These are phyloP conservation scores for Cichorium intybus DNA, from an alignment of 140 eudicot species.

Conservation along the genomic window DNA sequence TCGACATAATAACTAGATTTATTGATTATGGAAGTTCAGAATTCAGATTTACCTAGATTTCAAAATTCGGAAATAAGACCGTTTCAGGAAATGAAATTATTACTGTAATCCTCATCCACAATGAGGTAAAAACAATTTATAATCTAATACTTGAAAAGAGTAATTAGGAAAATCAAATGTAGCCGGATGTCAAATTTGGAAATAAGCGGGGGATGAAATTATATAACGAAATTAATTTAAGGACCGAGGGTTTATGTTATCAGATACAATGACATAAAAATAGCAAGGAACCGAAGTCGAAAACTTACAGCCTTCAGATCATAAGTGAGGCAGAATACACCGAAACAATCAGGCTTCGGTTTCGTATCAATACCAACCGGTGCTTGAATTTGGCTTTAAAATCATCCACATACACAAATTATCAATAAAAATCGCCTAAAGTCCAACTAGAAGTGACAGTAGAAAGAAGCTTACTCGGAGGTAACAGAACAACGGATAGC, in stretches of 20 bases:
- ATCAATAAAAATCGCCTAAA: neutral
- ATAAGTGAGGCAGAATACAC: slow-evolving; percentile 95
- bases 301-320: slow-evolving; percentile 92
- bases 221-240: neutral
- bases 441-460: neutral
- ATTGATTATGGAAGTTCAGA: no score
- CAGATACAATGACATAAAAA: neutral
- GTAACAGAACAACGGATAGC: slow-evolving; percentile 62
- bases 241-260: neutral
- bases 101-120: neutral
- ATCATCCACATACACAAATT: slow-evolving; percentile 3
- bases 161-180: neutral
- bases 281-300: neutral
- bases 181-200: neutral
- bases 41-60: neutral
- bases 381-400: slow-evolving; percentile 55
- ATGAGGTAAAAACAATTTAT: neutral
- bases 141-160: neutral
- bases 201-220: neutral
- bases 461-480: slow-evolving; percentile 41
- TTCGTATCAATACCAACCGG: slow-evolving; percentile 43
- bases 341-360: slow-evolving; percentile 69
- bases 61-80: neutral
- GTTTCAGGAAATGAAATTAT: neutral
- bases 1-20: no score